Evolutionary conservation across 768 basidiomycete species (phyloP).

Genomic region (Suillus cothurnatus): DNA sequence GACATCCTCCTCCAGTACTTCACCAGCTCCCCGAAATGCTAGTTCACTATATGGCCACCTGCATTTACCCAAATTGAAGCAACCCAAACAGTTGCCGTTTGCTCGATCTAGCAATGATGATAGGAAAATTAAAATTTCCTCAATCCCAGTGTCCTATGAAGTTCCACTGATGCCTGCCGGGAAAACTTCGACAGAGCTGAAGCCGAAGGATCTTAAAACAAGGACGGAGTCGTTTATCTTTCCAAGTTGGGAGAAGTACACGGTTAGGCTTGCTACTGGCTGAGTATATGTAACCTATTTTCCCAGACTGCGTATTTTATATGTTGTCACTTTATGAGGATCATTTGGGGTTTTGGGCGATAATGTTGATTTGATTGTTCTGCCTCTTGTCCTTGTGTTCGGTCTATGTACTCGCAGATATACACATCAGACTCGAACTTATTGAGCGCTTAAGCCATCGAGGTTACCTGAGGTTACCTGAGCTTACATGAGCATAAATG

Average conservation of each 20-base stretch:
- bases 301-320: background rate
- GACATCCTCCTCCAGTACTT: constrained; percentile 32
- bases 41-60: constrained; percentile 28
- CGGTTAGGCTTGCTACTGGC: constrained; percentile 43
- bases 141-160: constrained; percentile 47
- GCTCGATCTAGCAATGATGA: constrained; percentile 51
- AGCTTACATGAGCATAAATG: background rate
- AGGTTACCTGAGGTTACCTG: background rate
- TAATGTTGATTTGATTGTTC: background rate
- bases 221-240: constrained; percentile 51
- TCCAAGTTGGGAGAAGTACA: constrained; percentile 70
- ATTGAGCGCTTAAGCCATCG: no score
- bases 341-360: background rate
- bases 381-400: background rate
- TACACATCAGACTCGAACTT: no score
- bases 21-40: constrained; percentile 11
- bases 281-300: constrained; percentile 9
- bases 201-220: constrained; percentile 31
- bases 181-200: constrained; percentile 25
- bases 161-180: constrained; percentile 26
- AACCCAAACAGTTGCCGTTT: constrained; percentile 54
- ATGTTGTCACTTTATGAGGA: constrained; percentile 2
- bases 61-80: constrained; percentile 43
- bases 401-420: background rate
- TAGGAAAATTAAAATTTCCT: constrained; percentile 52